Evolutionary conservation across 1,139 yeast species (phyloP), one percentile per base, ranked within the genome.

Genomic region (Suhomyces maxii): DNA sequence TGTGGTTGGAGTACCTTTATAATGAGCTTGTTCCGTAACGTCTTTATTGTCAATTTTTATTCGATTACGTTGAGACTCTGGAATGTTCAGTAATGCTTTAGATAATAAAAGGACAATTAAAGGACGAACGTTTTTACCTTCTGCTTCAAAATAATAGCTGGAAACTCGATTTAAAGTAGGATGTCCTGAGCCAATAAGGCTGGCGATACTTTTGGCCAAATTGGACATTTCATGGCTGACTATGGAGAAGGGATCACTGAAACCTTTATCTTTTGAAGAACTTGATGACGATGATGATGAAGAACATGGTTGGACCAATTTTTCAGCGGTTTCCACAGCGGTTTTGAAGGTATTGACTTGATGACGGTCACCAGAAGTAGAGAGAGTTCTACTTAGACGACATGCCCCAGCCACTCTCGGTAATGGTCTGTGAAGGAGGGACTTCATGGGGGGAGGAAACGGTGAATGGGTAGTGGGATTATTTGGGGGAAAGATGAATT

Each of bases 201-300:
- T 73, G 40, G 96, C 95, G 52, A 93, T 95, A 60, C 90, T 89
- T 61, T 82, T 82, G 31, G 97, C 97, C 59, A 93, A 70, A 37
- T 82, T 83, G 18, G 93, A 85, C 99, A 93, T 93, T 62, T 93
- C 99, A 57, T 87, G 86, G 39, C 96, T 86, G n/a, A 93, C 99
- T 42, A 91, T 79, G 11, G 95, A 84, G 51, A 93, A 83, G 9
- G 99, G 99, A 65, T 93, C 97, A 47, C 65, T 64, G 56, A 73
- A 72, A 38, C 77, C 74, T 42, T 79, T 64, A 44, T 80, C 70
- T 4, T 18, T 18, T 18, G 23, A 18, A 18, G 23, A 18, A 18
- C 23, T 18, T 18, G 23, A 18, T 3, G 18, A 18, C 3, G 23
- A 18, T 18, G 23, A 18, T 4, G 23, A 18, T 25, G 73, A 62